Evolutionary conservation across 1,139 yeast genomes (phyloP), one percentile per base, ranked within the genome.

Genomic region (Chernovozyma sophiae-reginae): DNA sequence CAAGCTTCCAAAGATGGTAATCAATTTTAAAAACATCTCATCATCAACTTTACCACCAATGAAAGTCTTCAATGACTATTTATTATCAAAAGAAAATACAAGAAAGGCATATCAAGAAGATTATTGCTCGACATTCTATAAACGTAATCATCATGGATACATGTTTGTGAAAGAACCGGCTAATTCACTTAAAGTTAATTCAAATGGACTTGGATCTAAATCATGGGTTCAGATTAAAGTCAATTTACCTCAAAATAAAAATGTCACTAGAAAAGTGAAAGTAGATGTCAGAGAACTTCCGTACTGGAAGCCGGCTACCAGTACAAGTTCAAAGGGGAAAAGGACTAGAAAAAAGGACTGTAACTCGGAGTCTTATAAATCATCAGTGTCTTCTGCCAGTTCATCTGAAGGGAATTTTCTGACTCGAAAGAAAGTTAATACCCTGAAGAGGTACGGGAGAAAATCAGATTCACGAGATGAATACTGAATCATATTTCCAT

Each of bases 111-210:
- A 54, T 40, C 47, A 50, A 10, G 60, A 57, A 34, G 56, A 55
- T 32, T 54, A 52, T 42, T 54, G 60, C 40, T 59, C 66, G 7
- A 63, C 68, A 2, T 65, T 64, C 40, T 65, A 64, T 44, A 61
- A 60, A 40, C 44, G 71, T 27, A 64, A 64, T 33, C 40, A 47
- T 12, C 60, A 60, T 34, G 68, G 68, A 12, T 65, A 63, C 42
- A 65, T 65, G 71, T 65, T 64, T 42, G 60, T 59, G 13, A 51
- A 57, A 31, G 71, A 65, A 37, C 56, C 67, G 12, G 55, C 56
- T 15, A 56, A 48, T 32, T 50, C 59, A n/a, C 44, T 56, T 25
- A 56, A 55, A 33, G 60, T 59, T n/a, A 58, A 58, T 36, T 44
- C 49, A 5, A 49, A 55, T 25, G 61, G 40, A 12, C 25, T 37